phyloP scores from a whole-genome alignment of 371 early-diverging fungal genomes.

The Lichtheimia hyalospora region DNA sequence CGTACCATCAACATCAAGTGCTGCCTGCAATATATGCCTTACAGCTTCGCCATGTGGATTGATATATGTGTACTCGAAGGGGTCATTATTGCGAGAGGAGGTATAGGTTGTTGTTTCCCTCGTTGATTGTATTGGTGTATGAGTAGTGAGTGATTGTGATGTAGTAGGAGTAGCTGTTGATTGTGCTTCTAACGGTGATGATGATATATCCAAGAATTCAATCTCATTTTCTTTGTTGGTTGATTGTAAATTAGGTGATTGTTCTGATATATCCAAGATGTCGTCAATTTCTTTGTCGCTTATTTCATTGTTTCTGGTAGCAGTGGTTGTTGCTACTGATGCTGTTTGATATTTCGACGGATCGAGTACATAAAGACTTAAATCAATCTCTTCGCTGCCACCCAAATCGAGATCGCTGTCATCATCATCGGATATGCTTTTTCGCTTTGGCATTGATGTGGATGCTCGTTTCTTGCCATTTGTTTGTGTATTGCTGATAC shows the following conservation, averaged over 20 bases:
- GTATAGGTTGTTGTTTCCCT: neutral
- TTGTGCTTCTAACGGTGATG: neutral
- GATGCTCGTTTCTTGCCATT: neutral
- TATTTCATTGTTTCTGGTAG: neutral
- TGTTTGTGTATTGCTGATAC: conserved; percentile 1
- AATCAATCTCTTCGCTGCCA: conserved; percentile 10
- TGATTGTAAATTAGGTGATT: neutral
- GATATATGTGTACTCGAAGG: conserved; percentile 33
- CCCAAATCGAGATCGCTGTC: neutral
- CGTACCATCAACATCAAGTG: conserved; percentile 23
- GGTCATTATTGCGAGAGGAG: neutral
- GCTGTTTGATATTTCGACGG: conserved; percentile 2
- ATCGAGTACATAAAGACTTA: conserved; percentile 20
- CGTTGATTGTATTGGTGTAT: neutral
- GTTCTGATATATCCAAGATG: conserved; percentile 1
- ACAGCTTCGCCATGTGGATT: conserved; percentile 20
- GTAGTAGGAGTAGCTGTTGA: neutral
- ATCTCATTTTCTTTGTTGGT: conserved; percentile 4
- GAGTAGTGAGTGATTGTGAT: neutral
- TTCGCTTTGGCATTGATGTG: neutral
- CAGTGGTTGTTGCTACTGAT: neutral
- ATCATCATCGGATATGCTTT: neutral
- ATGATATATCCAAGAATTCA: neutral
- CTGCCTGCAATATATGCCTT: conserved; percentile 26
- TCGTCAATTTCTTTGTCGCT: neutral